phyloP scores from a whole-genome alignment of 352 stramenopile species.

The Globisporangium nunn region DNA sequence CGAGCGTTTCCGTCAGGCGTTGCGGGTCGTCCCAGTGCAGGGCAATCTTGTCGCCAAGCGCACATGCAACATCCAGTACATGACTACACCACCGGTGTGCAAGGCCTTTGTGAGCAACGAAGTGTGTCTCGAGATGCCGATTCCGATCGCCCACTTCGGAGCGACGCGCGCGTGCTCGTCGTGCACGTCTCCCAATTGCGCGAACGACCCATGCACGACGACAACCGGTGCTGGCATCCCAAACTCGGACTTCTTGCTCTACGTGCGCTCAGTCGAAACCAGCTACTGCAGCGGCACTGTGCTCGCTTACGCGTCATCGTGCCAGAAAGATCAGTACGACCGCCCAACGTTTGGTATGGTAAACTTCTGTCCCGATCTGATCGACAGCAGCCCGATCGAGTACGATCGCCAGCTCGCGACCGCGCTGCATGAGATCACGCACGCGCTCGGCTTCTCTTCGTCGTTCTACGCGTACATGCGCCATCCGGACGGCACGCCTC shows the following conservation, averaged over 20 bases:
- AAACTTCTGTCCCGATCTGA: constrained; percentile 74
- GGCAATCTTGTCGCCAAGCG: constrained; percentile 55
- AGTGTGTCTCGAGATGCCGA: constrained; percentile 67
- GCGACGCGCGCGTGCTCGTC: constrained; percentile 33
- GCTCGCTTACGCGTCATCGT: constrained; percentile 71
- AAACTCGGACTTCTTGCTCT: constrained; percentile 65
- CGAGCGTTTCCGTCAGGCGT: constrained; percentile 32
- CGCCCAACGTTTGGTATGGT: constrained; percentile 77
- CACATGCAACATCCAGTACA: constrained; percentile 48
- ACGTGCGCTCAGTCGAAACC: constrained; percentile 46
- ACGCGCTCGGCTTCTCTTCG: constrained; percentile 72
- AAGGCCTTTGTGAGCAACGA: constrained; percentile 43
- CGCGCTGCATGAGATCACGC: constrained; percentile 77
- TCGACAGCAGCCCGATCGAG: constrained; percentile 41
- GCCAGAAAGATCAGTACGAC: constrained; percentile 83
- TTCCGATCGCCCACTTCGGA: constrained; percentile 55
- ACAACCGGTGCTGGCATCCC: constrained; percentile 23
- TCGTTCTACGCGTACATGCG: constrained; percentile 77
- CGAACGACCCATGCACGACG: constrained; percentile 29
- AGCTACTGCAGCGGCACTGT: constrained; percentile 42
- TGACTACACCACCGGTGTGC: constrained; percentile 48
- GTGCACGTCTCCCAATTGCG: constrained; percentile 35
- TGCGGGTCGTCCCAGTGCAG: constrained; percentile 60
- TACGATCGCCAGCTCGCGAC: constrained; percentile 63
- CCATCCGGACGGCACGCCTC: constrained; percentile 49